phyloP scores from a whole-genome alignment of 2,329 filamentous ascomycete species.

The Xylaria sp. region DNA sequence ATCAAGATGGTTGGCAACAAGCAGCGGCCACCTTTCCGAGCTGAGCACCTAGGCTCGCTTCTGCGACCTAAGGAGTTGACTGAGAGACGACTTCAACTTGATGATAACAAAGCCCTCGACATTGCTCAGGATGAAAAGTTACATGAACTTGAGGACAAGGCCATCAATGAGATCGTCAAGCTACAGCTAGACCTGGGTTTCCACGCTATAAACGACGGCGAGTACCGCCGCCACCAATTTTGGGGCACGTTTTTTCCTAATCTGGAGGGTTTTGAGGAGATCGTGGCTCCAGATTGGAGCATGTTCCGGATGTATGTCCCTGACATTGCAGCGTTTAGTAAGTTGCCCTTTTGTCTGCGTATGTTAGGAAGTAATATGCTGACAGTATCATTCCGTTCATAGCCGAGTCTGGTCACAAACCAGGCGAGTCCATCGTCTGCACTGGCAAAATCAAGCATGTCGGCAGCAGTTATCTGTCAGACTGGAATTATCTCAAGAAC shows the following conservation, averaged over 20 bases:
- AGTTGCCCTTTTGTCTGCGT: constrained; percentile 39
- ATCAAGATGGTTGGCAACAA: constrained; percentile 46
- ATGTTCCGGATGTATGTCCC: constrained; percentile 67
- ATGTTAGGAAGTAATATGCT: constrained; percentile 4
- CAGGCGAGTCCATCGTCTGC: constrained; percentile 59
- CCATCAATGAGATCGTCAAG: constrained; percentile 75
- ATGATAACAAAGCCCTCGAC: constrained; percentile 52
- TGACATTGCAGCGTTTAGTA: constrained; percentile 57
- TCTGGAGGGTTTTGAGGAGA: constrained; percentile 56
- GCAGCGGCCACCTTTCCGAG: constrained; percentile 71
- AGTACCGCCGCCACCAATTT: constrained; percentile 59
- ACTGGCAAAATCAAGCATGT: constrained; percentile 60
- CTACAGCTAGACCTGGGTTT: constrained; percentile 75
- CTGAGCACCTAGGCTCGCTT: constrained; percentile 80
- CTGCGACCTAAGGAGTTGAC: constrained; percentile 74
- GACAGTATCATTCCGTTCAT: not conserved
- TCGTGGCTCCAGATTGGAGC: constrained; percentile 61
- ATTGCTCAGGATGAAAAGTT: constrained; percentile 58
- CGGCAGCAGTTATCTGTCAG: constrained; percentile 56
- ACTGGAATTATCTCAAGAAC: constrained; percentile 57
- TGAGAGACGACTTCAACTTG: constrained; percentile 65
- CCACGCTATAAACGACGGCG: constrained; percentile 66
- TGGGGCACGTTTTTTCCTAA: constrained; percentile 61
- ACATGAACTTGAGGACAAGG: constrained; percentile 65
- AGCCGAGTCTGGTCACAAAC: constrained; percentile 59